phyloP scores from a whole-genome alignment of 768 basidiomycete genomes.

The Chiua virens region DNA sequence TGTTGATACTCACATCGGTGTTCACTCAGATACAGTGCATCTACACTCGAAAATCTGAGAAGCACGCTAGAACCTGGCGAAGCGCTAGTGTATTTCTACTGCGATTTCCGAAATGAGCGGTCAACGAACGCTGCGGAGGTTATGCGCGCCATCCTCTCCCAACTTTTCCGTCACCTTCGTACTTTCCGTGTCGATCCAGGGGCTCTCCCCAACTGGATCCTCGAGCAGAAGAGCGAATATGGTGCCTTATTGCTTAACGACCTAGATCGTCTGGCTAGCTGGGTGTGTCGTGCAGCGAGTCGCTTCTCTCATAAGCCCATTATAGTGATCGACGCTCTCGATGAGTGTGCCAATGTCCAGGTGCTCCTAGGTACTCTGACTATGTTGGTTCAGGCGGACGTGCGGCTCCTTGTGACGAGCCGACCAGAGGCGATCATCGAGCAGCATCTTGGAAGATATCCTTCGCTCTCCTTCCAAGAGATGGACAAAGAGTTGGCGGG shows the following conservation, averaged over 20 bases:
- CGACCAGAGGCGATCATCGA: background rate
- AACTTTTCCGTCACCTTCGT: background rate
- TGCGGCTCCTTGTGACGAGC: conserved; percentile 1
- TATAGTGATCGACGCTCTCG: conserved; percentile 11
- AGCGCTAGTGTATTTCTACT: conserved; percentile 2
- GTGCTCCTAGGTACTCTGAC: background rate
- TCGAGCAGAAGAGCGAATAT: background rate
- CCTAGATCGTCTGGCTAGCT: background rate
- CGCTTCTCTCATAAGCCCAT: conserved; percentile 1
- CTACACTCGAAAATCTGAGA: conserved; percentile 1
- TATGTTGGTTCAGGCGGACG: background rate
- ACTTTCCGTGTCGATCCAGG: background rate
- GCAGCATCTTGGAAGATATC: background rate
- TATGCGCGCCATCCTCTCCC: conserved; percentile 4
- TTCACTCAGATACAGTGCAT: background rate
- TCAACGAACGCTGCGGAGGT: background rate
- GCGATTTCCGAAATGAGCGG: conserved; percentile 3
- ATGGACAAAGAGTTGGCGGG: background rate
- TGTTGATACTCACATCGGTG: background rate
- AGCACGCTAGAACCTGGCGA: background rate
- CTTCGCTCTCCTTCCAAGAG: background rate
- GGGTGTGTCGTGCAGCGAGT: background rate
- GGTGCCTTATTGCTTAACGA: background rate
- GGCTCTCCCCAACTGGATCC: background rate
- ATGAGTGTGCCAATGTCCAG: conserved; percentile 4